Base-by-base conservation (phyloP, 345 rosid species). In the Eucalyptus shirleyi region DNA sequence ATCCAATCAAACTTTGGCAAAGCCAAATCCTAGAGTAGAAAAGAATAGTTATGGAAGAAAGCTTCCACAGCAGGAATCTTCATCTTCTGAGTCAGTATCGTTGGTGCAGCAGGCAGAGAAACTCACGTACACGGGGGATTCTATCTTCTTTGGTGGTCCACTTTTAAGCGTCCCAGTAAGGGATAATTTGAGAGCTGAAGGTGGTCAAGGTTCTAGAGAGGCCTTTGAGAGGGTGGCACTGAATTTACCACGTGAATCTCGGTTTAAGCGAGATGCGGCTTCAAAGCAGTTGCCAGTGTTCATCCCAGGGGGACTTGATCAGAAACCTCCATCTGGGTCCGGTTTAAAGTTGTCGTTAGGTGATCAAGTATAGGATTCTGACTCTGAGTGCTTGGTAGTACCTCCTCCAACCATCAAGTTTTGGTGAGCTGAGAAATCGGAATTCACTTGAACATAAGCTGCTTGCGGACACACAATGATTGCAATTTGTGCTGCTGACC, bases 111-210 rank as follows among this genome's bases (percentile, higher is more conserved):
- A 95, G 91, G 92, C 93, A 30, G 99, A 96, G 92, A 96, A 94
- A 89, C 94, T 97, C 88, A 92, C 90, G 89, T 98, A 98, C 94
- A 94, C 99, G 7, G 98, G 99, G 50, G 98, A 96, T 89, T 96
- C 99, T 13, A 97, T 98, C 90, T 98, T 98, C 97, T 97, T 95
- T 89, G 99, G 98, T 16, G 99, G 99, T 11, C 99, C 99, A 19
- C 95, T 96, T 51, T 93, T 96, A 90, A 95, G 94, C 51, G 94
- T 92, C 88, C 97, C 97, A 0, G 90, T 87, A 21, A 93, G 96
- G 92, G 97, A 97, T 90, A 90, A 91, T 88, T 86, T 89, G 87
- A 95, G 96, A 93, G 93, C 93, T 86, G 96, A 94, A 45, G 93
- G 93, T 87, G 92, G 90, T 87, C 93, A 88, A 6, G 94, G 91